These are phyloP conservation scores for Chalara sp. DNA, from an alignment of 2,329 filamentous ascomycete genomes.

Conservation along the genomic window DNA sequence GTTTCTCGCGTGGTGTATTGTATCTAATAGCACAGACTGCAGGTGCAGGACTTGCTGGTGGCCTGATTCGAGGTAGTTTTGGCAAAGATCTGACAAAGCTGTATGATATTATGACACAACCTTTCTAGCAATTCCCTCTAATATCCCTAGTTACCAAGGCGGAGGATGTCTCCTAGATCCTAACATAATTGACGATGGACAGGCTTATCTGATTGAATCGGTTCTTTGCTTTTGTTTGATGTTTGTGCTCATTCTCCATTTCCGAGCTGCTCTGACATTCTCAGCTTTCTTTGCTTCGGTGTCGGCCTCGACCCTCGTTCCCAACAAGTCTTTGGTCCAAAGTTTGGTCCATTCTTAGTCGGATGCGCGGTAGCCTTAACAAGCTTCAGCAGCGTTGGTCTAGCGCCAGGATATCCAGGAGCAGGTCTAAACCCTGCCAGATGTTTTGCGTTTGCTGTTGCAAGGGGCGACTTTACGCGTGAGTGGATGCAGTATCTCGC, in stretches of 20 bases:
- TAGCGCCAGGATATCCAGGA: slow-evolving; percentile 31
- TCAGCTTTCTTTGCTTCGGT: slow-evolving; percentile 42
- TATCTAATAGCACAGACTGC: slow-evolving; percentile 42
- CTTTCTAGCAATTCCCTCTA: too few relatives aligned
- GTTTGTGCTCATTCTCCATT: slow-evolving; percentile 31
- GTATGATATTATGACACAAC: slow-evolving; percentile 18
- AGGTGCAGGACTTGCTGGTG: slow-evolving; percentile 36
- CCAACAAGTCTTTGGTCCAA: slow-evolving; percentile 39
- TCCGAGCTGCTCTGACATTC: not conserved
- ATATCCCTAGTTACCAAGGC: slow-evolving; percentile 18
- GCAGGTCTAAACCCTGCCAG: slow-evolving; percentile 34
- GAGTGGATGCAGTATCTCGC: not conserved
- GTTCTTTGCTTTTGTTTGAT: slow-evolving; percentile 30
- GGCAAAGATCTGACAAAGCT: slow-evolving; percentile 8
- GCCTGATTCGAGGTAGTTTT: slow-evolving; percentile 31
- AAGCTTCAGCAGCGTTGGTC: slow-evolving; percentile 31
- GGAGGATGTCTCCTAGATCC: slow-evolving; percentile 27
- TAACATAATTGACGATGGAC: slow-evolving; percentile 26
- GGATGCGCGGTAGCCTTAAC: slow-evolving; percentile 33
- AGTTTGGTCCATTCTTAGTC: slow-evolving; percentile 42
- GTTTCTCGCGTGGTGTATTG: slow-evolving; percentile 40
- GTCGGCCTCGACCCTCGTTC: slow-evolving; percentile 47
- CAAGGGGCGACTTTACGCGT: slow-evolving; percentile 17
- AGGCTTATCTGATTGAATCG: slow-evolving; percentile 43
- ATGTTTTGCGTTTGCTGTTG: slow-evolving; percentile 32